Conservation (phyloP, 1,284 basidiomycete genomes). For the Psilocybe mexicana region DNA sequence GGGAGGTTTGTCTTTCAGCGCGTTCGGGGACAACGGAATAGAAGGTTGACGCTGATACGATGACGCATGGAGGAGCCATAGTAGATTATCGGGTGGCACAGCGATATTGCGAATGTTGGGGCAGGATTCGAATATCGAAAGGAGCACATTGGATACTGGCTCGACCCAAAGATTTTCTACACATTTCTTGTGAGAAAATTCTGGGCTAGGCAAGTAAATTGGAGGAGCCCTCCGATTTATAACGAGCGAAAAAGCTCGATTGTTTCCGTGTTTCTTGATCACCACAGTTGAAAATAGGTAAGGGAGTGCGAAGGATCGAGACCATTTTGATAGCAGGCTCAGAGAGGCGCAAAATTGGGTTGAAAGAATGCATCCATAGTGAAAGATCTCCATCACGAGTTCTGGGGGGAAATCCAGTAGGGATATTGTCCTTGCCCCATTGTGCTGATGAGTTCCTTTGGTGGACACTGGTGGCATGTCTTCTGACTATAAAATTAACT, state of each 20-base stretch:
- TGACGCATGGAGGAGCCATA: constrained; percentile 21
- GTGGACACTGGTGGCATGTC: not conserved
- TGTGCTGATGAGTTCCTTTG: not conserved
- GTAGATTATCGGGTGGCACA: constrained; percentile 20
- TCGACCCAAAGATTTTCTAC: constrained; percentile 20
- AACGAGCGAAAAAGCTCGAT: constrained; percentile 2
- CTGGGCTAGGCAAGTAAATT: not conserved
- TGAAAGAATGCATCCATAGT: constrained; percentile 18
- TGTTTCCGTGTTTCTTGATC: constrained; percentile 11
- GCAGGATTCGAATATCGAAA: constrained; percentile 19
- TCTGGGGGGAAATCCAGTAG: constrained; percentile 20
- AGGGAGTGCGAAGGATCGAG: constrained; percentile 21
- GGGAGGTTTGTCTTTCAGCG: not conserved
- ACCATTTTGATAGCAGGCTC: constrained; percentile 22
- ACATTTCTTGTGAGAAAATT: constrained; percentile 10
- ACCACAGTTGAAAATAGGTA: constrained; percentile 22
- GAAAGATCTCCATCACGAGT: constrained; percentile 20
- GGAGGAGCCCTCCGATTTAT: not conserved
- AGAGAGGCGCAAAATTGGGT: constrained; percentile 19
- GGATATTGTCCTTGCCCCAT: not conserved
- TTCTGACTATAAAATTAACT: too few relatives aligned
- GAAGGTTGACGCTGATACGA: not conserved
- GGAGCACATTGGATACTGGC: constrained; percentile 16
- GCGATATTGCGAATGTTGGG: constrained; percentile 19
- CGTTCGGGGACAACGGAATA: not conserved